phyloP scores from a whole-genome alignment of 805 yeast species.

The Wickerhamiella galacta region DNA sequence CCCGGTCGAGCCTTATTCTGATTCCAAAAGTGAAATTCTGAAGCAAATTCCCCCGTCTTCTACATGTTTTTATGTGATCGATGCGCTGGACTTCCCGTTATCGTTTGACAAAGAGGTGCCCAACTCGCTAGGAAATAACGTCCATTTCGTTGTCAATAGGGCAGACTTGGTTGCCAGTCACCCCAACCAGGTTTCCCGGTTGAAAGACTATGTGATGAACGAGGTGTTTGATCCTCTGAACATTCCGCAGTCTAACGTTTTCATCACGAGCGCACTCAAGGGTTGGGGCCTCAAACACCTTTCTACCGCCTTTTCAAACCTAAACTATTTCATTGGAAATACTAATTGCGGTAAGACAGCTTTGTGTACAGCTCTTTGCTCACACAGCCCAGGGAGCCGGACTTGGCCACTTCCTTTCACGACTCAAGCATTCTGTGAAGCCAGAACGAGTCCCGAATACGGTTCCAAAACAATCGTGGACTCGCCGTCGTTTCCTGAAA shows the following conservation, averaged over 20 bases:
- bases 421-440: slow-evolving; percentile 32
- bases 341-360: slow-evolving; percentile 84
- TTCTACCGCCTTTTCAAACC: slow-evolving; percentile 22
- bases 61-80: slow-evolving; percentile 41
- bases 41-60: slow-evolving; percentile 28
- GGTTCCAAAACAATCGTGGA: slow-evolving; percentile 13
- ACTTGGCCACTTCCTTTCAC: slow-evolving; percentile 47
- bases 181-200: slow-evolving; percentile 11
- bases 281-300: slow-evolving; percentile 36
- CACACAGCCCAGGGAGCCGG: slow-evolving; percentile 26
- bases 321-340: slow-evolving; percentile 48
- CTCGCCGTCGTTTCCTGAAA: slow-evolving; percentile 22
- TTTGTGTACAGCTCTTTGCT: slow-evolving; percentile 48
- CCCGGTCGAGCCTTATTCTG: slow-evolving; percentile 4
- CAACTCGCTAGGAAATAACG: slow-evolving; percentile 14
- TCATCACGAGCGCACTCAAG: slow-evolving; percentile 33
- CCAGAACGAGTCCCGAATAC: slow-evolving; percentile 20
- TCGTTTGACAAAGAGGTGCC: slow-evolving; percentile 28
- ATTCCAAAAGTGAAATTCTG: slow-evolving; percentile 13
- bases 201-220: slow-evolving; percentile 19
- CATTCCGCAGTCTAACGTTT: slow-evolving; percentile 28
- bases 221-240: slow-evolving; percentile 22
- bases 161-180: slow-evolving; percentile 27
- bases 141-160: slow-evolving; percentile 24
- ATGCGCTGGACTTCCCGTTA: slow-evolving; percentile 60